Evolutionary conservation across 768 basidiomycete genomes (phyloP), one percentile per base, ranked within the genome.

Genomic region (Stropharia rugosoannulata): DNA sequence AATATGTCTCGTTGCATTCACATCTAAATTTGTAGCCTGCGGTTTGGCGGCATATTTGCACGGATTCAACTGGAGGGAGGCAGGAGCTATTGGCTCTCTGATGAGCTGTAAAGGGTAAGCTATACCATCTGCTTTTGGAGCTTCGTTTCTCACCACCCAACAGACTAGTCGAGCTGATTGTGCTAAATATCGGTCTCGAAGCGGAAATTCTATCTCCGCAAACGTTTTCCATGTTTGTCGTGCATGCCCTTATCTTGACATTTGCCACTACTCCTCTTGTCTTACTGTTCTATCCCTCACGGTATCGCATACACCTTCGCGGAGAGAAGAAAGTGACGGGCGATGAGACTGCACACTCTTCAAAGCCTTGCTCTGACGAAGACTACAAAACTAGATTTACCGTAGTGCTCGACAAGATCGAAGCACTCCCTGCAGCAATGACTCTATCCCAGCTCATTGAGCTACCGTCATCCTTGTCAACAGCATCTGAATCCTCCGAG

Each of bases 201-300:
- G 90, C 90, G 2, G 71, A 72, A 11, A 85, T 90, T 53, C 76
- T 89, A 44, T 77, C 83, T 64, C 70, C 76, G 0, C 80, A 83
- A 22, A 81, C 88, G 10, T 93, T 95, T 75, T 90, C 91, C 0
- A 94, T 95, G 90, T 93, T 95, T 59, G 93, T 95, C 57, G 74
- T 95, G 46, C 83, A 86, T 45, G 86, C 89, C 4, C 72, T 93
- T 40, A 72, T 93, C 47, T 75, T 93, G 43, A 93, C 93, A 0
- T 86, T 90, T 73, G 80, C 91, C 55, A 93, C 92, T 3, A 95
- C 93, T 0, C 94, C 94, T 1, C 79, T 93, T 54, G 89, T 89
- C 0, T 72, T 93, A 22, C 63, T 80, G 32, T 84, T 93, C 70
- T 95, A 95, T 69, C 93, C 94, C 3, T 65, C 76, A 1, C 76